Percentiles rank a stretch among this genome's conserved stretches.
Conservation (phyloP, 139 green algal genomes). For the Picochlorum sp. region DNA sequence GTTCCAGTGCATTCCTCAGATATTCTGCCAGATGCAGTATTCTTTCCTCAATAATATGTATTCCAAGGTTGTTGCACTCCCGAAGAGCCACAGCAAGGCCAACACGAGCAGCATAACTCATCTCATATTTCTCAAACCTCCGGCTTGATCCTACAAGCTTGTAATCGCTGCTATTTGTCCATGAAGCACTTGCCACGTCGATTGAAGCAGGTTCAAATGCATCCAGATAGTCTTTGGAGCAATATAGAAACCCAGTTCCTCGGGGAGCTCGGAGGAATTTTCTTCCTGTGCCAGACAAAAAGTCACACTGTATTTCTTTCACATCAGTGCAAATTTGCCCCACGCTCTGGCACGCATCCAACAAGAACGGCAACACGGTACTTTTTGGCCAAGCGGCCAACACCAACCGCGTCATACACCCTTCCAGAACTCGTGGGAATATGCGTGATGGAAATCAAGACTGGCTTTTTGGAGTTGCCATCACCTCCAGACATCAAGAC, state of each 20-base stretch:
- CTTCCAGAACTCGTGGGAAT: slow-evolving; percentile 53
- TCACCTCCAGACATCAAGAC: slow-evolving; percentile 3
- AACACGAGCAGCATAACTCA: slow-evolving; percentile 54
- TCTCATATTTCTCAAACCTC: slow-evolving; percentile 62
- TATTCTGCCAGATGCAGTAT: slow-evolving; percentile 32
- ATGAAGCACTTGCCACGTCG: slow-evolving; percentile 45
- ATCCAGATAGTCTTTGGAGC: slow-evolving; percentile 22
- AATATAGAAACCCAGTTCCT: slow-evolving; percentile 23
- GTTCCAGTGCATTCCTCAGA: slow-evolving; percentile 26
- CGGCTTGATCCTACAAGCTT: slow-evolving; percentile 24
- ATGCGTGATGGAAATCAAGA: slow-evolving; percentile 52
- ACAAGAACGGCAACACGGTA: slow-evolving; percentile 46
- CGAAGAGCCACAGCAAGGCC: slow-evolving; percentile 49
- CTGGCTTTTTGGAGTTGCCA: not conserved
- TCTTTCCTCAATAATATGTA: slow-evolving; percentile 35
- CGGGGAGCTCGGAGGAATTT: slow-evolving; percentile 60
- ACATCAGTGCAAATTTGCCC: slow-evolving; percentile 60
- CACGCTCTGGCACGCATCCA: slow-evolving; percentile 66
- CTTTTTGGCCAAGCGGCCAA: slow-evolving; percentile 30
- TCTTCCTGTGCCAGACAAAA: slow-evolving; percentile 47
- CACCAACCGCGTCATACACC: slow-evolving; percentile 47
- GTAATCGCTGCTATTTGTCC: slow-evolving; percentile 21
- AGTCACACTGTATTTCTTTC: slow-evolving; percentile 44
- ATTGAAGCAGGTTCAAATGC: slow-evolving; percentile 43
- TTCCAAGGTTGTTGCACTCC: slow-evolving; percentile 34